These are phyloP conservation scores for Chrysanthemum seticuspe DNA, from an alignment of 129 eudicot species.

Conservation along the genomic window DNA sequence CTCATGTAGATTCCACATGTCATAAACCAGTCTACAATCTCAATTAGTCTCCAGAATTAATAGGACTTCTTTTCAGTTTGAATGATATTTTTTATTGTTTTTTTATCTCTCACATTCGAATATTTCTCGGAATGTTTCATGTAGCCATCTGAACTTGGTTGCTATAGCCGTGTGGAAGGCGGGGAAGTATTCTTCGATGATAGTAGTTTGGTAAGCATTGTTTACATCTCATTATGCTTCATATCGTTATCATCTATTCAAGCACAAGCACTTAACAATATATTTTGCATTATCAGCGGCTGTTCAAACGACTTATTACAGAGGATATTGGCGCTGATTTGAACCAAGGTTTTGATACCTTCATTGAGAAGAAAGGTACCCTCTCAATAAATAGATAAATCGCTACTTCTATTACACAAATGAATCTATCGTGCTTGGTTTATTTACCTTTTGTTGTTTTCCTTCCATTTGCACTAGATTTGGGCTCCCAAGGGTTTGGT, in stretches of 20 bases:
- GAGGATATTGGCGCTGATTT: constrained; percentile 95
- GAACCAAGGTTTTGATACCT: constrained; percentile 95
- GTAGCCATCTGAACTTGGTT: constrained; percentile 95
- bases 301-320: constrained; percentile 88
- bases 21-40: neutral
- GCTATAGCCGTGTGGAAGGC: constrained; percentile 95
- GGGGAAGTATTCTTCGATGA: constrained; percentile 96
- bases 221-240: neutral
- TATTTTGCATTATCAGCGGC: constrained; percentile 54
- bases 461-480: constrained; percentile 45
- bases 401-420: neutral
- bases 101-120: constrained; percentile 19
- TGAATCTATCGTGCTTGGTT: neutral
- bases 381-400: constrained; percentile 4
- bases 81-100: neutral
- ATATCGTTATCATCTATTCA: neutral
- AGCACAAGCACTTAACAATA: constrained; percentile 13
- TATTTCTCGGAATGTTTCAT: constrained; percentile 23
- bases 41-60: neutral
- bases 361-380: constrained; percentile 76
- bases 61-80: neutral
- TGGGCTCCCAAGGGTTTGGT: constrained; percentile 95
- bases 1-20: too few relatives aligned
- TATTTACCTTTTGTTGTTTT: constrained; percentile 7
- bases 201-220: constrained; percentile 86